Evolutionary conservation across 371 early-diverging fungal species (phyloP).

Genomic region (Phascolomyces articulosus): DNA sequence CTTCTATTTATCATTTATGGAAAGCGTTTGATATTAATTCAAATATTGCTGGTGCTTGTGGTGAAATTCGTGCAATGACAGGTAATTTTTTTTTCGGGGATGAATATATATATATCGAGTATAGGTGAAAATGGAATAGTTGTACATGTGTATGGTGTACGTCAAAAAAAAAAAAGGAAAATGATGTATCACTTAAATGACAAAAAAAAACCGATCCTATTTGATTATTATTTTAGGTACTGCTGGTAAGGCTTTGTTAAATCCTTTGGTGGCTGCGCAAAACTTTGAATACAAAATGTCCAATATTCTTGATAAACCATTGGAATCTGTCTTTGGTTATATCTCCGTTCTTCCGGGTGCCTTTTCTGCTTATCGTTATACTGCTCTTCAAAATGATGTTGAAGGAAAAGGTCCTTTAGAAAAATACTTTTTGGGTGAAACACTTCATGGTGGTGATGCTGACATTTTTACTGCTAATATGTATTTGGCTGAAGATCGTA

Average conservation of each 20-base stretch:
- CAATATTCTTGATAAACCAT: conserved; percentile 87
- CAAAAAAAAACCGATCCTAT: no score
- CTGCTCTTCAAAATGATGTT: conserved; percentile 70
- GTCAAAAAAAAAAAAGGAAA: neutral
- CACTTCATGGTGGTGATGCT: conserved; percentile 59
- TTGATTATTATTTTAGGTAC: conserved; percentile 54
- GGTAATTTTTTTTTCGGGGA: no score
- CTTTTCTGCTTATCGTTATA: conserved; percentile 84
- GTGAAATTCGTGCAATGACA: conserved; percentile 83
- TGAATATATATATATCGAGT: no score
- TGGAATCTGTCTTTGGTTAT: conserved; percentile 85
- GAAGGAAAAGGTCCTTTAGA: conserved; percentile 67
- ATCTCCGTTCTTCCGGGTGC: conserved; percentile 86
- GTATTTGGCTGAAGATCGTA: conserved; percentile 86
- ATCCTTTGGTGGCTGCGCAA: conserved; percentile 88
- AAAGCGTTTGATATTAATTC: conserved; percentile 79
- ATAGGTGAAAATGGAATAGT: no score
- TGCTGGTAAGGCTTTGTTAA: conserved; percentile 68
- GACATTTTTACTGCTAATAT: conserved; percentile 75
- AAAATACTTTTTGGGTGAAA: conserved; percentile 81
- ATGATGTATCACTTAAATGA: neutral
- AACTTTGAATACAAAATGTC: conserved; percentile 89
- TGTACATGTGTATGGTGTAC: no score
- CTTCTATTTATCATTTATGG: conserved; percentile 78
- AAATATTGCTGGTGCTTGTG: conserved; percentile 82